phyloP scores from a whole-genome alignment of 1,139 yeast genomes.

The Meyerozyma carpophila region DNA sequence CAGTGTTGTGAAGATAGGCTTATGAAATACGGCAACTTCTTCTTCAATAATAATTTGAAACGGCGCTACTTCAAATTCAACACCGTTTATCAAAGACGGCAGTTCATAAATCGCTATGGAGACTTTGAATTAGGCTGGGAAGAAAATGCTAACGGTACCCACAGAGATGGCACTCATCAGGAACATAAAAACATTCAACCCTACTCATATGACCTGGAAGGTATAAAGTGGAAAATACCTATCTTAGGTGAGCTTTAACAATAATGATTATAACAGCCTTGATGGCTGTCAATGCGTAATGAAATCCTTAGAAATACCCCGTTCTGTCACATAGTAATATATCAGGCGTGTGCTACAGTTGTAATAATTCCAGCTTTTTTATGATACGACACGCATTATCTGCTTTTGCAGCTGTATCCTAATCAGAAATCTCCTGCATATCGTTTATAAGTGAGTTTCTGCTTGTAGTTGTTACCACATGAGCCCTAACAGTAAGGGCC shows the following conservation, averaged over 20 bases:
- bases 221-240: slow-evolving; percentile 50
- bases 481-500: too few relatives aligned
- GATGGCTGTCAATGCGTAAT: not conserved
- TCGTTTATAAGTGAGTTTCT: too few relatives aligned
- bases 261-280: not conserved
- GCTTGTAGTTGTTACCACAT: too few relatives aligned
- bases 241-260: slow-evolving; percentile 35
- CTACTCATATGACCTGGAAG: slow-evolving; percentile 35
- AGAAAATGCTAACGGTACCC: slow-evolving; percentile 10
- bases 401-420: too few relatives aligned
- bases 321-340: too few relatives aligned
- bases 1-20: slow-evolving; percentile 13
- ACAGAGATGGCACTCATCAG: slow-evolving; percentile 2
- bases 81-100: slow-evolving; percentile 43
- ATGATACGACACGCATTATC: too few relatives aligned
- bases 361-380: too few relatives aligned
- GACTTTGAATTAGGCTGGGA: slow-evolving; percentile 35
- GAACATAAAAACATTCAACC: slow-evolving; percentile 7
- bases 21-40: slow-evolving; percentile 27
- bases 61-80: slow-evolving; percentile 40
- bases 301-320: too few relatives aligned
- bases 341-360: too few relatives aligned
- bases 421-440: too few relatives aligned
- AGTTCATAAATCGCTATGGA: slow-evolving; percentile 42
- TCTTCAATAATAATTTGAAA: slow-evolving; percentile 29